phyloP scores from a whole-genome alignment of 371 early-diverging fungal species.

The Neoconidiobolus thromboides region DNA sequence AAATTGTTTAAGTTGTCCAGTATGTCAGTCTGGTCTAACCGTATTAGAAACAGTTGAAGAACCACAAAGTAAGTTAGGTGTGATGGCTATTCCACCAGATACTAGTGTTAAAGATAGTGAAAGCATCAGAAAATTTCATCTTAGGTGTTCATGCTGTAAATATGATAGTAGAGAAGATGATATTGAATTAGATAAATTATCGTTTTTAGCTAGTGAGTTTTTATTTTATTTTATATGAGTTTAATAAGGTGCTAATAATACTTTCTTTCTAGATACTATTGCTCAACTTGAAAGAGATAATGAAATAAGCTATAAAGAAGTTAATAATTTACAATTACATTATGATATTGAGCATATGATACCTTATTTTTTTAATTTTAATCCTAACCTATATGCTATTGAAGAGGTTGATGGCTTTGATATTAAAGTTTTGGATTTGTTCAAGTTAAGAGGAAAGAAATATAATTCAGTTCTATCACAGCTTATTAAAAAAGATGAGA shows the following conservation, averaged over 20 bases:
- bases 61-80: not conserved
- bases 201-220: not conserved
- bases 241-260: not conserved
- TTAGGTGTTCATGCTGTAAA: not conserved
- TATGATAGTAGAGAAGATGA: not conserved
- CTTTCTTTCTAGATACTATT: not conserved
- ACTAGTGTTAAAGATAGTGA: not conserved
- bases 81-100: not conserved
- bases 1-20: conserved; percentile 3
- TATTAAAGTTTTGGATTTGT: conserved; percentile 3
- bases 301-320: not conserved
- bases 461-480: not conserved
- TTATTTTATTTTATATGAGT: not conserved
- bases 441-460: not conserved
- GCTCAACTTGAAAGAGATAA: not conserved
- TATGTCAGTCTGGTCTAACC: not conserved
- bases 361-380: conserved; percentile 2
- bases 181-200: not conserved
- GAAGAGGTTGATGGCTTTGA: conserved; percentile 4
- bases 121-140: not conserved
- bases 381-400: conserved; percentile 2
- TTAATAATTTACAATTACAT: not conserved
- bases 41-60: conserved; percentile 1
- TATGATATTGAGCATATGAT: conserved; percentile 7
- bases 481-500: not conserved